phyloP scores from a whole-genome alignment of 306 rosid genomes.

The Cicer arietinum region DNA sequence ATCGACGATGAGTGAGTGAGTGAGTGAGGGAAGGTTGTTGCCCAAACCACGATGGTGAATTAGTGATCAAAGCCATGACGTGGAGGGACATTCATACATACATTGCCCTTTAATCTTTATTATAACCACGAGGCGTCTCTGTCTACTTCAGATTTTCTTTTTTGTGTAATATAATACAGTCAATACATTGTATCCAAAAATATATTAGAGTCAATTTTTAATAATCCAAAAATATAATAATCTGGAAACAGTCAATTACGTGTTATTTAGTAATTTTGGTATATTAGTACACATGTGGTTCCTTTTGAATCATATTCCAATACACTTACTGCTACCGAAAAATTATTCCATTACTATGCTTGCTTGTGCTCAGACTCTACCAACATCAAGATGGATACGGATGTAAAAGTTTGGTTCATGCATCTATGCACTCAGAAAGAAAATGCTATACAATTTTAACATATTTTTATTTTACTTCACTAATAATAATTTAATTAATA shows the following conservation, averaged over 20 bases:
- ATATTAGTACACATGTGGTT: not conserved
- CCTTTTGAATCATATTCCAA: constrained; percentile 25
- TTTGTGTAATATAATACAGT: not conserved
- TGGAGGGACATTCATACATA: not conserved
- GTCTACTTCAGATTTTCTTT: constrained; percentile 9
- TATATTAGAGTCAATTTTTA: not conserved
- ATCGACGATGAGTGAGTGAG: not conserved
- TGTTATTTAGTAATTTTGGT: not conserved
- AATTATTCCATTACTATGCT: not conserved
- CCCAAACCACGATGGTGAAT: constrained; percentile 29
- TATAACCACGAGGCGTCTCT: constrained; percentile 37
- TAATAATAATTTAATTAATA: too few species aligned
- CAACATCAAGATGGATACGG: not conserved
- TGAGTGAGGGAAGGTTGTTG: constrained; percentile 28
- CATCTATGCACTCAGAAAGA: not conserved
- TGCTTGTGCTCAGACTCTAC: not conserved
- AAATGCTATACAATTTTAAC: not conserved
- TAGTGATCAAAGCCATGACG: constrained; percentile 49
- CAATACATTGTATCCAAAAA: not conserved
- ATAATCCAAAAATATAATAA: not conserved
- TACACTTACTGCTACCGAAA: not conserved
- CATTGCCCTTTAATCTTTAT: not conserved
- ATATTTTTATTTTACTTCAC: not conserved
- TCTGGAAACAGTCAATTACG: constrained; percentile 9
- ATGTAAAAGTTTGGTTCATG: constrained; percentile 3